Evolutionary conservation across 306 rosid genomes (phyloP), one percentile per base, ranked within the genome.

Genomic region (Vigna nakashimae): DNA sequence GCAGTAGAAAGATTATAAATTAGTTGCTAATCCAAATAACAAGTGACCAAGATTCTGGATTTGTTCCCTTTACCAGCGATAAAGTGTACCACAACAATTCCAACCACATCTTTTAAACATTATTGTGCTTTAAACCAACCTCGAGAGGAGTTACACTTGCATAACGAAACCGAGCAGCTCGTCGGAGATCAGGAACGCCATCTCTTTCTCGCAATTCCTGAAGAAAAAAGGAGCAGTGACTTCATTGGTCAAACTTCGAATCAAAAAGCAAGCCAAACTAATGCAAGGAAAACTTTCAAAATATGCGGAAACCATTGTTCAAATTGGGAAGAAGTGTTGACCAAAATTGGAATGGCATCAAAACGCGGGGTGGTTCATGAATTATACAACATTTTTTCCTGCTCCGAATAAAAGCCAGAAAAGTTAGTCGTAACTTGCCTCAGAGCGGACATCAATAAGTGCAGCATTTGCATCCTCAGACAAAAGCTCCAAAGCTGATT

Each of bases 161-260:
- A 78, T 92, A 92, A 40, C 98, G 92, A 87, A 76, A 90, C 69
- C 98, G 95, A 82, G 98, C 97, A 80, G 85, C 80, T 56, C 92
- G 83, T 74, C 97, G 89, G 57, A 92, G 88, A 88, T 95, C 98
- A 32, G 98, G 98, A 79, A 95, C 63, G 20, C 98, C 98, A 76
- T 88, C 95, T 75, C 75, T 83, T 84, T 91, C 93, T 86, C 90
- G 90, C 83, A 90, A 73, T 81, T 73, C 92, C 98, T 95, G 85
- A 66, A 77, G 53, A 73, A 78, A 74, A 60, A 28, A 53, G 57
- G 56, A 45, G 64, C 65, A 79, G 45, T 65, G 50, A 74, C 24
- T 58, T 60, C 80, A 79, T 67, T 48, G 52, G 56, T 24, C 51
- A 74, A 74, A 36, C 84, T 76, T 68, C 73, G 64, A 38, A 15